A percentile compares a stretch with the other conserved stretches of the same genome.
Conservation (phyloP, 192 early-diverging fungal species). For the Backusella mclennaniae region DNA sequence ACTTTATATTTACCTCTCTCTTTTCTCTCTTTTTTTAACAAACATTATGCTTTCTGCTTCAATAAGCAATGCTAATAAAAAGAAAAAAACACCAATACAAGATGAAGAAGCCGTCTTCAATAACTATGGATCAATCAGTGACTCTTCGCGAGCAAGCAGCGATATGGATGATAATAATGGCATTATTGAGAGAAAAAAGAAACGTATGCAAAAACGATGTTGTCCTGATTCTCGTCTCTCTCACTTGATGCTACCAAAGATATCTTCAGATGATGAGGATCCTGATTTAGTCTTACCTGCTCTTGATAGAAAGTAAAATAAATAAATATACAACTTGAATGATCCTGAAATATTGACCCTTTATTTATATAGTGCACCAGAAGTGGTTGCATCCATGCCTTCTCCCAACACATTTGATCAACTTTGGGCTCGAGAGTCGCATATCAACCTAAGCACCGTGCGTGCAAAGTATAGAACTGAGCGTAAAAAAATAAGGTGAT, state of each 20-base stretch:
- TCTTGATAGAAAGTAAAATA: constrained; percentile 22
- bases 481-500: constrained; percentile 16
- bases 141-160: not conserved
- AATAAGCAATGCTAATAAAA: not conserved
- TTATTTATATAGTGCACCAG: constrained; percentile 13
- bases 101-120: not conserved
- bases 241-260: not conserved
- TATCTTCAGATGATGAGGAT: not conserved
- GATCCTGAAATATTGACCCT: not conserved
- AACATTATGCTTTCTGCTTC: not conserved
- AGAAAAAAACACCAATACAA: not conserved
- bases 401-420: constrained; percentile 15
- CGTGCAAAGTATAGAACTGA: constrained; percentile 24
- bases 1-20: not conserved
- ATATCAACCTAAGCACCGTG: constrained; percentile 27
- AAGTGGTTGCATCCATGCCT: constrained; percentile 19
- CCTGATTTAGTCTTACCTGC: constrained; percentile 25
- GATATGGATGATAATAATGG: not conserved
- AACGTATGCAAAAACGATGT: not conserved
- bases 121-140: not conserved
- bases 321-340: not conserved
- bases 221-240: constrained; percentile 4
- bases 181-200: not conserved
- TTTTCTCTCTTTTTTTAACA: not conserved
- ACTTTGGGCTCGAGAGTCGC: constrained; percentile 13